Base-by-base conservation (phyloP, 805 yeast species). In the Ogataea paraovalis region DNA sequence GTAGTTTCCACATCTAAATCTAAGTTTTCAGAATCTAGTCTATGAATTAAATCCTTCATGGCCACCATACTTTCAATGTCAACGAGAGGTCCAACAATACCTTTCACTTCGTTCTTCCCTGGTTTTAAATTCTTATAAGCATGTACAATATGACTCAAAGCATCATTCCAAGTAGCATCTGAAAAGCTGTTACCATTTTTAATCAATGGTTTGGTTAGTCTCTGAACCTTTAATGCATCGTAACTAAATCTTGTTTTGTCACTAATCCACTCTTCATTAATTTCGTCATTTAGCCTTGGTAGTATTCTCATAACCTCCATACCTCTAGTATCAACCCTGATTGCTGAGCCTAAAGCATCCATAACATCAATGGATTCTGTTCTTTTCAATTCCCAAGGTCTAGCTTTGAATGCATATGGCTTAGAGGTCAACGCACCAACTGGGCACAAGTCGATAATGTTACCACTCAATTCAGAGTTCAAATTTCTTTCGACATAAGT, bases 381-480 rank as follows among this genome's bases (percentile, higher is more conserved):
- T 74, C 87, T 82, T 73, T 87, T 87, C 65, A 88, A 78, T 70
- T 87, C 96, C 96, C 96, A 87, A 27, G 96, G 96, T 65, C 96
- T 79, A 14, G 96, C 95, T 64, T 80, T 82, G 76, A 87, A 87
- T n/a, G 96, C 90, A 60, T 87, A 87, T 22, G 96, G 96, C 69
- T 88, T 88, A 25, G 88, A 81, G 32, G 96, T 88, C 59, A 87
- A 79, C 1, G 96, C 96, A 59, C 96, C 96, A 53, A 87, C 96
- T 19, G 96, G 96, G 72, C 96, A 87, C 57, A 87, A 75, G 66
- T 87, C 96, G 55, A 88, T 80, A 55, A 87, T 82, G 71, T 87
- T 87, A 62, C 96, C 96, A 42, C 91, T 83, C 72, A 87, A 71
- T 71, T 87, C 96, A 9, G 90, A 77, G 70, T 87, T 85, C 62